Evolutionary conservation across 352 stramenopile species (phyloP), one percentile per base, ranked within the genome.

Genomic region (Globisporangium carolinianum): DNA sequence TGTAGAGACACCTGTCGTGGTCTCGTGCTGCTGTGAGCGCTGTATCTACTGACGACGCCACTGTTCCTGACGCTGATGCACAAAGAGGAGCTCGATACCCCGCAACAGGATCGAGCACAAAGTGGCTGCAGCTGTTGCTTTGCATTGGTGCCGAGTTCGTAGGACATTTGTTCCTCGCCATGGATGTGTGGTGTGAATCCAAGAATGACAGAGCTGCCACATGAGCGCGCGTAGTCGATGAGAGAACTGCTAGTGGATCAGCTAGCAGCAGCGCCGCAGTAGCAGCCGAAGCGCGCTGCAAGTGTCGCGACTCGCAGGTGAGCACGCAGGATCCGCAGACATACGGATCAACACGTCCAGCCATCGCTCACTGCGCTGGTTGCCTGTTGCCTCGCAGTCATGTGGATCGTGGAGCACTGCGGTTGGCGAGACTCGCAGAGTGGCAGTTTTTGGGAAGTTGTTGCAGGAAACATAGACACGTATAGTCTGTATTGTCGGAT

Each of bases 1-100:
- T 61, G 47, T 77, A 77, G 32, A 53, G 36, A 15, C 48, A 53
- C 4, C 24, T 36, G 3, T 17, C 14, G 14, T 12, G 48, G 6
- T 53, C 24, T 15, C 37, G 48, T 10, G 12, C 12, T 17, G 24
- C 41, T 5, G 41, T n/a, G 24, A 32, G 24, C 24, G 24, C 24
- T 32, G 24, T 32, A 32, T 32, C 24, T 32, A 32, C 24, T 32
- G 24, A 32, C 24, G 24, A 32, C 24, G 24, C 24, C 24, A 32
- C 24, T 32, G 46, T 51, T 36, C 46, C 46, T 51, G 41, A 5
- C 10, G 9, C 41, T 46, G 41, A 46, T 46, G 41, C 9, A 5
- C 10, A 46, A 46, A 46, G 12, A 14, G 15, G 41, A 11, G 41
- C 41, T 15, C 41, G 41, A 46, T 32, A 32, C 24, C 24, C 24